A percentile compares a stretch with the other conserved stretches of the same genome.
Conservation (phyloP, 768 basidiomycete genomes). For the Chalciporus piperatus region DNA sequence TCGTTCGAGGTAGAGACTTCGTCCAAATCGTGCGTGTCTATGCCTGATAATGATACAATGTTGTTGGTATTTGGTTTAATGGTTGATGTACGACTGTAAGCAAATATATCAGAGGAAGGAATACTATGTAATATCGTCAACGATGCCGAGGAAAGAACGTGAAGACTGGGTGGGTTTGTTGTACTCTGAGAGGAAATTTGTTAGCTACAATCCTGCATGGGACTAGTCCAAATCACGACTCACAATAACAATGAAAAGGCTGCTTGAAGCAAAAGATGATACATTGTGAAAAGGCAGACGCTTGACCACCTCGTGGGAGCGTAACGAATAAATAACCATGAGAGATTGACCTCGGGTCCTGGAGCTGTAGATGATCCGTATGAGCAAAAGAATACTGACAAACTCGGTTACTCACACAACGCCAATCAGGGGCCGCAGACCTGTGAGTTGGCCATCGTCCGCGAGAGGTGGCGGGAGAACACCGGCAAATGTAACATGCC, state of each 20-base stretch:
- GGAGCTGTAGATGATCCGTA: constrained; percentile 16
- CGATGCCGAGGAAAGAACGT: constrained; percentile 54
- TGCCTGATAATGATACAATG: constrained; percentile 39
- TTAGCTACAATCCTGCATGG: background rate
- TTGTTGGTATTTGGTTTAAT: constrained; percentile 35
- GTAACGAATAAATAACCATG: constrained; percentile 46
- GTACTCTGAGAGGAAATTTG: constrained; percentile 44
- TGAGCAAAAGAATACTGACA: constrained; percentile 4
- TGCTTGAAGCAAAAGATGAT: constrained; percentile 44
- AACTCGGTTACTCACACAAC: constrained; percentile 29
- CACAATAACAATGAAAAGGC: constrained; percentile 56
- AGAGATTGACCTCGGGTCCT: constrained; percentile 19
- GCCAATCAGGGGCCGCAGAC: constrained; percentile 35
- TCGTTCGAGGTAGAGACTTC: constrained; percentile 14
- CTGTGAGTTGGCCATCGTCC: constrained; percentile 28
- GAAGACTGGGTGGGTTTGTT: constrained; percentile 50
- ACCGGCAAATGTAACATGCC: constrained; percentile 36
- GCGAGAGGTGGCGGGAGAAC: constrained; percentile 36
- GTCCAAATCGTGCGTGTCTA: constrained; percentile 26
- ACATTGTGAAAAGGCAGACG: constrained; percentile 42
- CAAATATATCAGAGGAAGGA: constrained; percentile 42
- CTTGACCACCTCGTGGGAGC: constrained; percentile 49
- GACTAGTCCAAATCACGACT: constrained; percentile 22
- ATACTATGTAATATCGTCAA: constrained; percentile 52
- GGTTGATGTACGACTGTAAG: constrained; percentile 39